Evolutionary conservation across 2,329 filamentous ascomycete species (phyloP).

Genomic region (Aspergillus floridensis): DNA sequence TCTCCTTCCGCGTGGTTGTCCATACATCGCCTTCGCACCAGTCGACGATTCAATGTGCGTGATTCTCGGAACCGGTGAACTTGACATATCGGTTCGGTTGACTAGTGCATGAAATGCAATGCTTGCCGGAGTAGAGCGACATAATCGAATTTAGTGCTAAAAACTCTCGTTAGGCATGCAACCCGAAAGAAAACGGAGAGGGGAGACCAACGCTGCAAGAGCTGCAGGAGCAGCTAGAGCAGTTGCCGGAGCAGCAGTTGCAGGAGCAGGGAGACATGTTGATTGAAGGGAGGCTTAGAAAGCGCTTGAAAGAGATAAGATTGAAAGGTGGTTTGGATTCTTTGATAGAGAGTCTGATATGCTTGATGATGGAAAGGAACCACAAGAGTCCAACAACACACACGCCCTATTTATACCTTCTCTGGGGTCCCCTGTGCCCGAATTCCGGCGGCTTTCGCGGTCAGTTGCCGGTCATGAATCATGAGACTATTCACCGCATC

Average conservation of each 20-base stretch:
- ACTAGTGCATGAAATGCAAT: not conserved
- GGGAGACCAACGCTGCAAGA: constrained; percentile 10
- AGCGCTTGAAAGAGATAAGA: not conserved
- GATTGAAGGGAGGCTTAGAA: not conserved
- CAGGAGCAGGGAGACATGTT: constrained; percentile 14
- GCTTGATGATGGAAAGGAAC: not conserved
- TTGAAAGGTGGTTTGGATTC: not conserved
- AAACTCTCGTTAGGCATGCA: not conserved
- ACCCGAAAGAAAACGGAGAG: not conserved
- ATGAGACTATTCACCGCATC: not conserved
- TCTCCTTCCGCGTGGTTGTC: not conserved
- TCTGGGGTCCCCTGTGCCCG: not conserved
- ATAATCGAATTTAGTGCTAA: not conserved
- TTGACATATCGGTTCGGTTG: not conserved
- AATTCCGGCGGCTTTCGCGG: not conserved
- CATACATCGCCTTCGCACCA: not conserved
- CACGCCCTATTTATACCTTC: constrained; percentile 3
- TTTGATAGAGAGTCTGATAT: not conserved
- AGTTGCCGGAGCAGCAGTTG: constrained; percentile 13
- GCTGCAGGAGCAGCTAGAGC: constrained; percentile 11
- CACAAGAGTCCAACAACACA: not conserved
- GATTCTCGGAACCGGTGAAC: not conserved
- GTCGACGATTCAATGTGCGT: not conserved
- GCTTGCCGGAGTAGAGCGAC: not conserved
- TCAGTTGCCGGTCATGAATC: not conserved